Evolutionary conservation across 306 rosid species (phyloP).

Genomic region (Corylus americana): DNA sequence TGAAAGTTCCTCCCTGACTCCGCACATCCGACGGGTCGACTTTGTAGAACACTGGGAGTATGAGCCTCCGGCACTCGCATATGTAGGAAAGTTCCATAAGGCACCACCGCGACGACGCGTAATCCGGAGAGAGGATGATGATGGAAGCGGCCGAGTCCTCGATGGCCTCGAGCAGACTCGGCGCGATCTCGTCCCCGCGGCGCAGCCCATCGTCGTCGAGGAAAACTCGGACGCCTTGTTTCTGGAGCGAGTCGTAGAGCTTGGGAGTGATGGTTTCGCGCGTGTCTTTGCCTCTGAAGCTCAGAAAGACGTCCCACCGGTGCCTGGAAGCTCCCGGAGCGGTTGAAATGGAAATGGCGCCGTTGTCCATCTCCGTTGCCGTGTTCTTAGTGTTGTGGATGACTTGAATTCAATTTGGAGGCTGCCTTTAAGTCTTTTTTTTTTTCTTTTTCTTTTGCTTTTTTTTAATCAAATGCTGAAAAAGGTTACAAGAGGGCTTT

Average conservation of each 20-base stretch:
- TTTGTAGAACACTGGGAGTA: constrained; percentile 50
- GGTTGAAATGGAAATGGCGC: background rate
- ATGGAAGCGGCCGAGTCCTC: constrained; percentile 62
- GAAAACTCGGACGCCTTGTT: constrained; percentile 41
- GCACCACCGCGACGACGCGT: constrained; percentile 52
- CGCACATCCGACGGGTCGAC: constrained; percentile 57
- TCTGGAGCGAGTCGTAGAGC: constrained; percentile 36
- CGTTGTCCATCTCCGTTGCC: background rate
- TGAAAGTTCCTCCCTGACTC: constrained; percentile 45
- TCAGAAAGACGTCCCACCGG: constrained; percentile 58
- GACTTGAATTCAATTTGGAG: too few species aligned
- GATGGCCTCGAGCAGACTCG: constrained; percentile 50
- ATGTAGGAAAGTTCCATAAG: constrained; percentile 53
- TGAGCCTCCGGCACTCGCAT: constrained; percentile 37
- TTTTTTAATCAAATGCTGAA: too few species aligned
- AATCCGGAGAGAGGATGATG: constrained; percentile 39
- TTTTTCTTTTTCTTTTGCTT: too few species aligned
- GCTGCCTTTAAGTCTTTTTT: too few species aligned
- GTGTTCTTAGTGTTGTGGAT: background rate
- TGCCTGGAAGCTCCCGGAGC: constrained; percentile 43
- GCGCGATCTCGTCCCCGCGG: constrained; percentile 44
- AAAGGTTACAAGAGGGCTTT: too few species aligned
- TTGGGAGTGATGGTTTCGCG: constrained; percentile 25
- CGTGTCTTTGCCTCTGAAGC: constrained; percentile 55
- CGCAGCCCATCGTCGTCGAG: constrained; percentile 43